Evolutionary conservation across 1,284 basidiomycete species (phyloP), one percentile per base, ranked within the genome.

Genomic region (Stereum hirsutum): DNA sequence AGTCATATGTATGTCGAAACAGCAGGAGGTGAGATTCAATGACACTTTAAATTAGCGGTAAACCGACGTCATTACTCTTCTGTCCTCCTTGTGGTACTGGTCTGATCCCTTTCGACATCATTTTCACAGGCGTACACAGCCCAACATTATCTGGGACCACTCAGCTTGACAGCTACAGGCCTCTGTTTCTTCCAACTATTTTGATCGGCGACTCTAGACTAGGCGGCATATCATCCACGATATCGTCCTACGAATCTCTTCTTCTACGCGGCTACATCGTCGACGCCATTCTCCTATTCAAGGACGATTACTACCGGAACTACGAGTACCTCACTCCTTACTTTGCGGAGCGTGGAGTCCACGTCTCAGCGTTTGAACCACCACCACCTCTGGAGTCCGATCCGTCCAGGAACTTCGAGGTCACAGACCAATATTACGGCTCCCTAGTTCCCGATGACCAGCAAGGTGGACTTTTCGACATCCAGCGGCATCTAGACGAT

Each of bases 221-320:
- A 2, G 95, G 95, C 14, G 95, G 95, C 1, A 98, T 98, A 49
- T 95, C 91, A 14, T 88, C 93, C 0, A 98, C 95, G 0, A 82
- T 97, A 45, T 81, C 92, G 1, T 81, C 95, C 0, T 98, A 92
- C 64, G 95, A 99, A 58, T 88, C 91, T 11, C 78, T 98, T 8
- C 57, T 82, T 3, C 63, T 97, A n/a, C 81, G 92, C 6, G 95
- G 95, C 8, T 97, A 93, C 65, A 81, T 82, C 38, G 70, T 99
- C 49, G 89, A 94, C 42, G 77, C 87, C 11, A 75, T 98, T n/a
- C 59, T 98, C 12, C 70, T 96, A 48, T 91, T 98, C 60, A 74
- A 75, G n/a, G 89, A 94, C 49, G 67, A 78, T 10, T 92, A 93
- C 54, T 94, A 91, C 62, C 75, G 74, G 12, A 98, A 98, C 59